A percentile compares a stretch with the other conserved stretches of the same genome.
Evolutionary conservation across 768 basidiomycete species (phyloP).

Genomic region (Lactarius deliciosus): DNA sequence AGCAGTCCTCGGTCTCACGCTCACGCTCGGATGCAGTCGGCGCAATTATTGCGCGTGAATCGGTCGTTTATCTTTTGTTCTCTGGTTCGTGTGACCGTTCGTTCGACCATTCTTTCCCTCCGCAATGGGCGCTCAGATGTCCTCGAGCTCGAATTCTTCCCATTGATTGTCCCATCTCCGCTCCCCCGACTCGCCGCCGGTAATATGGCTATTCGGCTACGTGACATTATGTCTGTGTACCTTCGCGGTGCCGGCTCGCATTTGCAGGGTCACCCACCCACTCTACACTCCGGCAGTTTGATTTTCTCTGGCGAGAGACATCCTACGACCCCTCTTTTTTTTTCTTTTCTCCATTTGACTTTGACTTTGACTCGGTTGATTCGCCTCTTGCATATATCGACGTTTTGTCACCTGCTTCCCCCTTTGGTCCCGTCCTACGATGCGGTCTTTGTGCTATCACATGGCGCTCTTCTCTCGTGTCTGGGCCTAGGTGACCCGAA

Average conservation of each 20-base stretch:
- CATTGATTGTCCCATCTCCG: background rate
- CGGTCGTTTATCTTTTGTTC: background rate
- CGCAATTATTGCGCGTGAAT: background rate
- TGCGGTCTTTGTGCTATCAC: constrained; percentile 3
- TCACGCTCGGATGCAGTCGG: background rate
- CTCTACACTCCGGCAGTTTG: background rate
- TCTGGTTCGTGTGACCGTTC: background rate
- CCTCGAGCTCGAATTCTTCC: background rate
- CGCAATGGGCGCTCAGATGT: background rate
- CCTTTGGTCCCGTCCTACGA: background rate
- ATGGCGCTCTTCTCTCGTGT: constrained; percentile 1
- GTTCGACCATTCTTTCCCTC: background rate
- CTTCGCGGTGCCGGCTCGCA: background rate
- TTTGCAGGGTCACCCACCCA: background rate
- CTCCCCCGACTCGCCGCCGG: background rate
- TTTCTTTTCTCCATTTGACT: background rate
- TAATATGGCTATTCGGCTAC: background rate
- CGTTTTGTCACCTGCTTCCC: background rate
- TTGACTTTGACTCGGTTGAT: background rate
- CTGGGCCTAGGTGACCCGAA: background rate
- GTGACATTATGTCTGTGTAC: background rate
- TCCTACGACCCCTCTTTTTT: background rate
- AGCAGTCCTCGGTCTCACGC: background rate
- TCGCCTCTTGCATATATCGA: background rate
- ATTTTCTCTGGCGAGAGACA: background rate